Evolutionary conservation across 2,329 filamentous ascomycete species (phyloP).

Genomic region (Xylaria sp.): DNA sequence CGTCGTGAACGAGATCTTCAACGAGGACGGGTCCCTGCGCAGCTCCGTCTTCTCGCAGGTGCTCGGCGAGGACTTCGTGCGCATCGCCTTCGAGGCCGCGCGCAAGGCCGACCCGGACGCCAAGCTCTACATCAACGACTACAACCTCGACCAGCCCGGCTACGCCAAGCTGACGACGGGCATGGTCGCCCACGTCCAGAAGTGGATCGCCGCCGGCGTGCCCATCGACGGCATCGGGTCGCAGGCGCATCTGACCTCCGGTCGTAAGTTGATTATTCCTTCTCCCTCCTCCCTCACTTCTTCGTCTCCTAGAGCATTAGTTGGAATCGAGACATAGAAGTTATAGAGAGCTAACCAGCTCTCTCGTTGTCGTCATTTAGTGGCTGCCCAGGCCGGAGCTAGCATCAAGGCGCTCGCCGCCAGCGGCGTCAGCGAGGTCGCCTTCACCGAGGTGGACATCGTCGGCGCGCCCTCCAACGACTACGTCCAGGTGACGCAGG

Average conservation of each 20-base stretch:
- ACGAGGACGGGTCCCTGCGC: conserved; percentile 69
- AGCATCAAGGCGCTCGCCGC: conserved; percentile 61
- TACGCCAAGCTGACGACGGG: conserved; percentile 66
- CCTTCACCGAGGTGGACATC: conserved; percentile 74
- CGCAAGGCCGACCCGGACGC: conserved; percentile 72
- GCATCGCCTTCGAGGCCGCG: conserved; percentile 76
- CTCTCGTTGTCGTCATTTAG: not conserved
- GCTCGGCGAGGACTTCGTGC: conserved; percentile 75
- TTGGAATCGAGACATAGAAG: too few relatives aligned
- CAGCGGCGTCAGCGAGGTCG: conserved; percentile 60
- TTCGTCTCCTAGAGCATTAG: too few relatives aligned
- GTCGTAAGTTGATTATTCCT: conserved; percentile 35
- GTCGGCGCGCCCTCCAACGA: conserved; percentile 64
- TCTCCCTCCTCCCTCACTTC: too few relatives aligned
- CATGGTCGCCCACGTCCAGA: conserved; percentile 67
- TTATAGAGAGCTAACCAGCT: not conserved
- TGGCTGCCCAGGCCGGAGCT: conserved; percentile 54
- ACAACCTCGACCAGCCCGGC: conserved; percentile 71
- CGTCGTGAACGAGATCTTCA: conserved; percentile 73
- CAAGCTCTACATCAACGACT: conserved; percentile 82
- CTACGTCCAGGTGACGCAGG: conserved; percentile 68
- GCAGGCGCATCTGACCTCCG: conserved; percentile 61
- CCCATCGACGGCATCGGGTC: conserved; percentile 71
- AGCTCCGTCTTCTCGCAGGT: conserved; percentile 73
- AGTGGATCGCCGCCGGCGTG: conserved; percentile 70